Percentiles rank a stretch among this genome's conserved stretches.
Evolutionary conservation across 805 yeast species (phyloP).

Genomic region (Priceomyces castillae): DNA sequence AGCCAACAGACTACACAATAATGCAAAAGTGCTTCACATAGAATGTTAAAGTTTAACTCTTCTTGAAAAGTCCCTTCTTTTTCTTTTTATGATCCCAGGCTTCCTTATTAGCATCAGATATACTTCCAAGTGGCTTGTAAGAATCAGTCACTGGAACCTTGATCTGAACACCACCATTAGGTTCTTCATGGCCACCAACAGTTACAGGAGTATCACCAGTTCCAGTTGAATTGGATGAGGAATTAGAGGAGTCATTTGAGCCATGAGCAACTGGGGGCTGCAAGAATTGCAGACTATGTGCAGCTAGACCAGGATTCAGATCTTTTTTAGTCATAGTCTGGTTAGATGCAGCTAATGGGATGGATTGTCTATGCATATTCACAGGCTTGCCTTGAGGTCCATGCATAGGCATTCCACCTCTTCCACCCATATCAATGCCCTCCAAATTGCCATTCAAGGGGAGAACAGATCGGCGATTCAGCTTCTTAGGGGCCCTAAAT

Average conservation of each 20-base stretch:
- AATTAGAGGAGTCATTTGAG: constrained; percentile 20
- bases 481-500: constrained; percentile 26
- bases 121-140: constrained; percentile 28
- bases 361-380: constrained; percentile 15
- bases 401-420: constrained; percentile 47
- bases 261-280: constrained; percentile 15
- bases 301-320: constrained; percentile 3
- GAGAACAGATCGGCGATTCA: constrained; percentile 35
- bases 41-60: constrained; percentile 6
- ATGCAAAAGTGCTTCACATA: background rate
- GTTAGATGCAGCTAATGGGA: constrained; percentile 2
- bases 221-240: constrained; percentile 18
- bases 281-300: constrained; percentile 16
- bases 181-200: constrained; percentile 10
- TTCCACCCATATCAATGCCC: constrained; percentile 42
- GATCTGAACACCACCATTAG: constrained; percentile 10
- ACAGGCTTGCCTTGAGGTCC: constrained; percentile 9
- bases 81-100: constrained; percentile 18
- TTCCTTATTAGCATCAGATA: constrained; percentile 17
- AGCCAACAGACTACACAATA: background rate
- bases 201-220: constrained; percentile 25
- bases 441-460: constrained; percentile 31
- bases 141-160: constrained; percentile 16
- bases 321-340: background rate
- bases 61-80: constrained; percentile 30